Evolutionary conservation across 2,329 filamentous ascomycete species (phyloP).

Genomic region (Graphiopsis chlorocephala): DNA sequence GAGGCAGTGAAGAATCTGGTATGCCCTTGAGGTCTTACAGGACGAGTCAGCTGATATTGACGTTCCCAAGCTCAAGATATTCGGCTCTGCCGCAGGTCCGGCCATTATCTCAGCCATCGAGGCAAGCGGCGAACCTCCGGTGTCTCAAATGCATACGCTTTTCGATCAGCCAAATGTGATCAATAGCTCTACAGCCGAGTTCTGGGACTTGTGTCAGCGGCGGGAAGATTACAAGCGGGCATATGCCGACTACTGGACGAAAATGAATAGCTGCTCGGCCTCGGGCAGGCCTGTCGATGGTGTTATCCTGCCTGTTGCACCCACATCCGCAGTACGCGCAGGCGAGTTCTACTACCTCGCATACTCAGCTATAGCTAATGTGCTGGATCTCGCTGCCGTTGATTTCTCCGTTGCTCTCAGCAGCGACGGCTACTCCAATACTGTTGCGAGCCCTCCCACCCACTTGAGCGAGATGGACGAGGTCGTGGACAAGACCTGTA

Average conservation of each 20-base stretch:
- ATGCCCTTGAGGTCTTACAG: slow-evolving; percentile 4
- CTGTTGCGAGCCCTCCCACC: not conserved
- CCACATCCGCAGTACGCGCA: slow-evolving; percentile 16
- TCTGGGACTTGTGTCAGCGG: slow-evolving; percentile 23
- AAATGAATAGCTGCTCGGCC: slow-evolving; percentile 11
- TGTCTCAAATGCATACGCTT: slow-evolving; percentile 19
- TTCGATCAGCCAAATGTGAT: slow-evolving; percentile 18
- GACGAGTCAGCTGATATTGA: slow-evolving; percentile 3
- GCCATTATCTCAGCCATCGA: slow-evolving; percentile 21
- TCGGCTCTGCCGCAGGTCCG: slow-evolving; percentile 21
- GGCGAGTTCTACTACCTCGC: slow-evolving; percentile 21
- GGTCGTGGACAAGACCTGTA: slow-evolving; percentile 18
- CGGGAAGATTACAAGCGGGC: slow-evolving; percentile 18
- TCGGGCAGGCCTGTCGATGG: slow-evolving; percentile 22
- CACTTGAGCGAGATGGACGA: slow-evolving; percentile 17
- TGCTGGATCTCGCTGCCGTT: slow-evolving; percentile 16
- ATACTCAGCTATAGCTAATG: slow-evolving; percentile 21
- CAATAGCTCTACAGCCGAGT: slow-evolving; percentile 16
- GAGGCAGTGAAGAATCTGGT: slow-evolving; percentile 21
- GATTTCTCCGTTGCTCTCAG: slow-evolving; percentile 19
- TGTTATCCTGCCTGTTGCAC: slow-evolving; percentile 23
- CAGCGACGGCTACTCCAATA: not conserved
- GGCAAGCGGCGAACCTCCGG: slow-evolving; percentile 23
- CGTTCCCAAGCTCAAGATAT: slow-evolving; percentile 17
- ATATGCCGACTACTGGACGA: slow-evolving; percentile 23